Evolutionary conservation across 495 filamentous ascomycete genomes (phyloP).

Genomic region (Penicillium bialowiezense): DNA sequence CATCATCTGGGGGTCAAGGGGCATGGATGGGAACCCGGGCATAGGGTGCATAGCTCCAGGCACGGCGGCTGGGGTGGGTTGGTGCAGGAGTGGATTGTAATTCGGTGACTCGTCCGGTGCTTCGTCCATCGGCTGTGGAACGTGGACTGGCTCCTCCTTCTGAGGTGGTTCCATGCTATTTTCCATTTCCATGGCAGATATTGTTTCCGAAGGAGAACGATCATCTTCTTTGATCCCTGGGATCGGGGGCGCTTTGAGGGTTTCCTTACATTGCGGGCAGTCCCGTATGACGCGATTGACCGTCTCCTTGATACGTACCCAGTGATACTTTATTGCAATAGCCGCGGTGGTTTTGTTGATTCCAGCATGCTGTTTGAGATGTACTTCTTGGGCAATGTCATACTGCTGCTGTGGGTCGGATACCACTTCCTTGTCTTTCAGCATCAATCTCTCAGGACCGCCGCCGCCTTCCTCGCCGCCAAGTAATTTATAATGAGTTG

Average conservation of each 20-base stretch:
- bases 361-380: constrained; percentile 78
- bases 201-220: constrained; percentile 19
- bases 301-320: constrained; percentile 98
- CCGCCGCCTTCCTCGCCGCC: constrained; percentile 42
- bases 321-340: constrained; percentile 92
- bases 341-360: constrained; percentile 98
- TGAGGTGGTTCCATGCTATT: constrained; percentile 17
- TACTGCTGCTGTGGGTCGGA: constrained; percentile 89
- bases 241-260: constrained; percentile 53
- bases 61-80: constrained; percentile 22
- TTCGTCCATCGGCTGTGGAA: constrained; percentile 34
- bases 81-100: constrained; percentile 38
- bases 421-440: constrained; percentile 97
- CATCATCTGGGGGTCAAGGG: constrained; percentile 47
- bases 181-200: constrained; percentile 15
- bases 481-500: constrained; percentile 88
- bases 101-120: constrained; percentile 24
- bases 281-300: constrained; percentile 92
- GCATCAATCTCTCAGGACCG: constrained; percentile 83
- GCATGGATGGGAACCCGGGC: constrained; percentile 38
- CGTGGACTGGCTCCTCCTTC: constrained; percentile 10
- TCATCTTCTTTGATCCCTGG: constrained; percentile 31
- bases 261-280: constrained; percentile 86
- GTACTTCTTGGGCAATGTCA: constrained; percentile 76
- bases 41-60: constrained; percentile 35